Percentiles rank a stretch among this genome's conserved stretches.
These are phyloP conservation scores for Ogataea trehalophila DNA, from an alignment of 805 yeast genomes.

Conservation along the genomic window DNA sequence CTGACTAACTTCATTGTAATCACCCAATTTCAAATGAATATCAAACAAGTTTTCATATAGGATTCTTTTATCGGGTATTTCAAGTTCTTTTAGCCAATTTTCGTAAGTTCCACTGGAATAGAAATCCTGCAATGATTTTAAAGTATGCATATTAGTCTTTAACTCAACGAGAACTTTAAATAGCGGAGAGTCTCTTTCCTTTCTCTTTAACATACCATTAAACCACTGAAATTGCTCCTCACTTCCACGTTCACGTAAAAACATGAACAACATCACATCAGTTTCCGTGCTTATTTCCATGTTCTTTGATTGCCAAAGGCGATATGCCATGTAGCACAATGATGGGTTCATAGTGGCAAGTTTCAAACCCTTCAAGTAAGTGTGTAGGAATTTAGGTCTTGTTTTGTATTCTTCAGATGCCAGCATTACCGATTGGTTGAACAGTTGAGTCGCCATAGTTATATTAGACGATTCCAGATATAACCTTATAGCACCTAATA, in stretches of 20 bases:
- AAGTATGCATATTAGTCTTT: too few relatives aligned
- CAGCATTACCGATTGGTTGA: slow-evolving; percentile 24
- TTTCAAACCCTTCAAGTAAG: slow-evolving; percentile 18
- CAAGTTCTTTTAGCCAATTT: slow-evolving; percentile 10
- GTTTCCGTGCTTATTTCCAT: slow-evolving; percentile 14
- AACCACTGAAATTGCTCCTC: slow-evolving; percentile 22
- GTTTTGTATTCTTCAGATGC: background rate
- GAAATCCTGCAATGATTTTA: background rate
- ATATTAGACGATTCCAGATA: slow-evolving; percentile 19
- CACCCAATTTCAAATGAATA: slow-evolving; percentile 15
- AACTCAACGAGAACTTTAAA: slow-evolving; percentile 12
- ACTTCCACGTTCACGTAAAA: slow-evolving; percentile 15
- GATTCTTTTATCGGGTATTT: slow-evolving; percentile 5
- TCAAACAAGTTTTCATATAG: slow-evolving; percentile 10
- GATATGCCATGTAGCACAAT: slow-evolving; percentile 21
- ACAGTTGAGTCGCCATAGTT: slow-evolving; percentile 24
- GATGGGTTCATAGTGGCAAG: slow-evolving; percentile 18
- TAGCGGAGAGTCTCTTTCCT: slow-evolving; percentile 7
- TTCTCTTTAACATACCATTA: slow-evolving; percentile 7
- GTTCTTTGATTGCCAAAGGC: slow-evolving; percentile 22
- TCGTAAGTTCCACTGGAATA: slow-evolving; percentile 10
- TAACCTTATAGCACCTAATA: slow-evolving; percentile 21
- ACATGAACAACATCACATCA: slow-evolving; percentile 19
- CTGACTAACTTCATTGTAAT: slow-evolving; percentile 7
- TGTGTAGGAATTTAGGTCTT: slow-evolving; percentile 10